phyloP scores from a whole-genome alignment of 306 rosid genomes.

The Sindora glabra region DNA sequence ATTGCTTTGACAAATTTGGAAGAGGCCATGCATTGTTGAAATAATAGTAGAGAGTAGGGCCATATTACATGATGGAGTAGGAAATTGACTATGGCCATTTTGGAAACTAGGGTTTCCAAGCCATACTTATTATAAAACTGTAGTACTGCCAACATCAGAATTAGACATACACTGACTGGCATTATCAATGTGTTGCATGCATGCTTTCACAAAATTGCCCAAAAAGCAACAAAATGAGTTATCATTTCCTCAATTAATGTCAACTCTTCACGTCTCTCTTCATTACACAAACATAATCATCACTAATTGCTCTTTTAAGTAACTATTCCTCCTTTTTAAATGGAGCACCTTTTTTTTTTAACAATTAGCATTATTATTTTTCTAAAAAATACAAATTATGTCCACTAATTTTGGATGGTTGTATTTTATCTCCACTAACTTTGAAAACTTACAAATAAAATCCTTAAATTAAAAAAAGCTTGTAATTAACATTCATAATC shows the following conservation, averaged over 20 bases:
- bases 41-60: neutral
- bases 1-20: neutral
- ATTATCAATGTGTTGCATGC: neutral
- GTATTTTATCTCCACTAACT: no score
- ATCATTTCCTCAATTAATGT: no score
- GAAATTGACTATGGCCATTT: slow-evolving; percentile 28
- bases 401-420: no score
- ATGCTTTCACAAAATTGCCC: neutral
- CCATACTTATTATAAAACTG: neutral
- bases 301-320: slow-evolving; percentile 13
- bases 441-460: no score
- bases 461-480: no score
- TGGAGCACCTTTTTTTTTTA: neutral
- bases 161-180: neutral
- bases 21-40: neutral
- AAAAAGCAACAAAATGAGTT: no score
- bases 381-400: no score
- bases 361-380: no score
- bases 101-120: neutral
- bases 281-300: slow-evolving; percentile 34
- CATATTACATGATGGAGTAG: slow-evolving; percentile 20
- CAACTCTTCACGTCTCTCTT: slow-evolving; percentile 25
- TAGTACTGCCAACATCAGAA: no score
- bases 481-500: no score
- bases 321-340: neutral